Percentiles rank a stretch among this genome's conserved stretches.
Conservation (phyloP, 2,329 filamentous ascomycete genomes). For the Ophiostoma himal-ulmi region DNA sequence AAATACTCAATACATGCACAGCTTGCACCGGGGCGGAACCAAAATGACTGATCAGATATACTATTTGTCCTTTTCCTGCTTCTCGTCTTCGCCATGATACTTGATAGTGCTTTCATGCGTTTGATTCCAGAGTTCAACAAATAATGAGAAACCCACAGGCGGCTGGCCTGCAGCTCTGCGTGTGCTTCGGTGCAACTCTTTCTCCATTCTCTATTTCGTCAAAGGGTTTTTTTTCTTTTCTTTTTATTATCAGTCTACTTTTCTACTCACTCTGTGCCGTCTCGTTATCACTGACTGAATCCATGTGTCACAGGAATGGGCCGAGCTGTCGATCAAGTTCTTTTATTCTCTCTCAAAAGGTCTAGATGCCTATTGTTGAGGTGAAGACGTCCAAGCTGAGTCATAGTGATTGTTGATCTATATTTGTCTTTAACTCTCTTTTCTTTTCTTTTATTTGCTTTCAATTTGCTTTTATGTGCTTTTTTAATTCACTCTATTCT, state of each 20-base stretch:
- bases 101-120: background rate
- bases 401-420: background rate
- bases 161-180: constrained; percentile 1
- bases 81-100: background rate
- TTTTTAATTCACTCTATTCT: too few species aligned
- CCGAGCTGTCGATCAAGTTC: background rate
- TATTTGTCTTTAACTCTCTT: too few species aligned
- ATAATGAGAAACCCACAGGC: background rate
- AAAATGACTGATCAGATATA: constrained; percentile 6
- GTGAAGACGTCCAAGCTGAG: background rate
- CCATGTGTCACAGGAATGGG: constrained; percentile 1
- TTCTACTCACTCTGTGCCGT: background rate
- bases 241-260: too few species aligned
- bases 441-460: too few species aligned
- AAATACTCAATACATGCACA: too few species aligned
- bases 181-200: background rate
- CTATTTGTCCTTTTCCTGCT: background rate
- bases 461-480: too few species aligned
- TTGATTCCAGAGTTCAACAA: background rate
- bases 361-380: background rate
- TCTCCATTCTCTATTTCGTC: background rate
- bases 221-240: too few species aligned
- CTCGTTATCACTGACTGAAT: background rate
- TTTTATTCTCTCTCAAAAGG: background rate
- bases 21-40: background rate